A percentile compares a stretch with the other conserved stretches of the same genome.
These are phyloP conservation scores for bread wheat (Triticum aestivum) DNA, from an alignment of 176 grass and related monocot species.

Conservation along the genomic window IWGSC_CS_RefSeq_v2.1 NC_057799.1:137835508-137836007, in stretches of 20 bases:
- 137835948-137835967: background rate
- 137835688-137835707: constrained; percentile 76
- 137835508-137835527: constrained; percentile 20
- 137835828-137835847: background rate
- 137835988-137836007: too few relatives aligned
- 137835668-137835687: constrained; percentile 90
- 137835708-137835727: constrained; percentile 27
- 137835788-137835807: constrained; percentile 4
- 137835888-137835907: background rate
- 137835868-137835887: constrained; percentile 20
- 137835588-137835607: constrained; percentile 53
- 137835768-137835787: constrained; percentile 9
- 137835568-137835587: constrained; percentile 58
- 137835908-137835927: constrained; percentile 15
- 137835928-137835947: constrained; percentile 23
- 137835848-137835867: constrained; percentile 36
- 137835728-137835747: background rate
- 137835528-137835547: constrained; percentile 48
- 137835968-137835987: too few relatives aligned
- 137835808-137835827: constrained; percentile 69
- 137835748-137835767: background rate
- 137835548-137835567: constrained; percentile 67
- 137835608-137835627: constrained; percentile 76
- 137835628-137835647: constrained; percentile 64
- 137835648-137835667: constrained; percentile 80